These are phyloP conservation scores for Xylariaceae sp. DNA, from an alignment of 2,329 filamentous ascomycete genomes.

Conservation along the genomic window DNA sequence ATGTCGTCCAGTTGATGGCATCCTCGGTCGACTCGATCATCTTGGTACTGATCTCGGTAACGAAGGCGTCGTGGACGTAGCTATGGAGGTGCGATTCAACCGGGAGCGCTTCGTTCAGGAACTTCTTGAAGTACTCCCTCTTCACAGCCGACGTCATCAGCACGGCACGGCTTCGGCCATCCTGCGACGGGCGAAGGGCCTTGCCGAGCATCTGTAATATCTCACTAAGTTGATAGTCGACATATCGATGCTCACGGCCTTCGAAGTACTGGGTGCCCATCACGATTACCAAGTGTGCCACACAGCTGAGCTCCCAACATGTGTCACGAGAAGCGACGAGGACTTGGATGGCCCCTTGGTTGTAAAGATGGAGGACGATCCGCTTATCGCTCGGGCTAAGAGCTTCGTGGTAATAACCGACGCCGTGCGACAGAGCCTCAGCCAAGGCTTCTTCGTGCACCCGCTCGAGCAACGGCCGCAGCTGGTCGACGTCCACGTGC, in stretches of 20 bases:
- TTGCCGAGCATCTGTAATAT: slow-evolving; percentile 98
- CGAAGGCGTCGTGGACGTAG: slow-evolving; percentile 91
- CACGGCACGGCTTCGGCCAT: slow-evolving; percentile 82
- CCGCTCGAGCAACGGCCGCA: slow-evolving; percentile 73
- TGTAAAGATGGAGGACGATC: slow-evolving; percentile 89
- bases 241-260: slow-evolving; percentile 90
- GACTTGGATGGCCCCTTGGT: slow-evolving; percentile 82
- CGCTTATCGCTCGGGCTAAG: slow-evolving; percentile 82
- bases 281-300: slow-evolving; percentile 84
- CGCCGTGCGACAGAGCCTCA: slow-evolving; percentile 85
- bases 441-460: slow-evolving; percentile 83
- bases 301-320: slow-evolving; percentile 89
- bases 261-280: slow-evolving; percentile 99
- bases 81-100: slow-evolving; percentile 91
- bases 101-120: slow-evolving; percentile 89
- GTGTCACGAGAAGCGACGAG: slow-evolving; percentile 74
- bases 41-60: slow-evolving; percentile 93
- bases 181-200: slow-evolving; percentile 70
- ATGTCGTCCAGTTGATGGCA: slow-evolving; percentile 96
- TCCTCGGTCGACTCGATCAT: slow-evolving; percentile 94
- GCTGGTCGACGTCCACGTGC: slow-evolving; percentile 74
- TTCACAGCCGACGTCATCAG: slow-evolving; percentile 93
- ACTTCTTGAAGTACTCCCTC: slow-evolving; percentile 98
- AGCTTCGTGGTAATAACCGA: slow-evolving; percentile 96
- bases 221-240: slow-evolving; percentile 92